Conservation (phyloP, 208 protist genomes). For the Acanthamoeba castellanii region DNA sequence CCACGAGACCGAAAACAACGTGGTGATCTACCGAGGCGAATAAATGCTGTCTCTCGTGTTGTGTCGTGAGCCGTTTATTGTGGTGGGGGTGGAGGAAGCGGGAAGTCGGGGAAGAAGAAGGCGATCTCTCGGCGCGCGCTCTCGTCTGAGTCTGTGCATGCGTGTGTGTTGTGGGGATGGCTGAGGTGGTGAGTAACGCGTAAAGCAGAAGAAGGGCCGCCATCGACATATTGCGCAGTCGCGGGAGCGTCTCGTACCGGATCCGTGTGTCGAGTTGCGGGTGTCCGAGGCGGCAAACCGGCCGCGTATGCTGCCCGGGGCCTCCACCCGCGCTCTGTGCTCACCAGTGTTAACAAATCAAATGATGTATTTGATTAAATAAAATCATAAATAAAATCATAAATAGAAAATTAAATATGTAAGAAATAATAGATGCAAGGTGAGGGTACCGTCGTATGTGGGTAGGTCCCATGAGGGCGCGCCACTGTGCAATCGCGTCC, state of each 20-base stretch:
- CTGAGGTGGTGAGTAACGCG: background rate
- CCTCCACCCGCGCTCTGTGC: background rate
- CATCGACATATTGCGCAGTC: background rate
- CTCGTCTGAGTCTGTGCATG: conserved; percentile 41
- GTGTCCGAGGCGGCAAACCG: conserved; percentile 47
- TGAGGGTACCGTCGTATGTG: background rate
- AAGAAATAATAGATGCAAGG: background rate
- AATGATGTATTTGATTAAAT: background rate
- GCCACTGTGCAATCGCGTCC: conserved; percentile 57
- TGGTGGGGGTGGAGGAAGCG: background rate
- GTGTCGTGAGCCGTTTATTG: background rate
- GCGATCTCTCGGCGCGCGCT: conserved; percentile 53
- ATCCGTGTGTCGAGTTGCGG: conserved; percentile 56
- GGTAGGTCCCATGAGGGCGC: conserved; percentile 65
- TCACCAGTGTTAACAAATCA: background rate
- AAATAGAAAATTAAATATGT: background rate
- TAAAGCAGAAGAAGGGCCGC: background rate
- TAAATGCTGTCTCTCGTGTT: background rate
- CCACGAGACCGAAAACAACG: conserved; percentile 80
- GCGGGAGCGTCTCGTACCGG: background rate
- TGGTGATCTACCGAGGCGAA: conserved; percentile 75
- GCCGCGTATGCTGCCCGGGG: conserved; percentile 46
- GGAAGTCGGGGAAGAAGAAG: conserved; percentile 64
- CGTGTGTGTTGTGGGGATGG: background rate
- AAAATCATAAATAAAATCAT: background rate